Conservation (phyloP, 768 basidiomycete genomes). For the Pisolithus tinctorius region DNA sequence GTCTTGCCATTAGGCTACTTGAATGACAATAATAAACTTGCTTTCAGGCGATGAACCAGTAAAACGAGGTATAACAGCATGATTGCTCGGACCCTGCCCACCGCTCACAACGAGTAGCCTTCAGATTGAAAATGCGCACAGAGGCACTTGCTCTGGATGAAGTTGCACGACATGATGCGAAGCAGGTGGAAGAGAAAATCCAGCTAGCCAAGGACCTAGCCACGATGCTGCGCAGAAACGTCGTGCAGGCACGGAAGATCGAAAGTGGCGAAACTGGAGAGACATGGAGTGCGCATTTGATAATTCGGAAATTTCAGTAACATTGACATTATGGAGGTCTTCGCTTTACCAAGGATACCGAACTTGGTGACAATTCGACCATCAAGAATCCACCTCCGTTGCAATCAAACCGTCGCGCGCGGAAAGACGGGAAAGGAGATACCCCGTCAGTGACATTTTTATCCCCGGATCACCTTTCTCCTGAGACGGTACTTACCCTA, state of each 20-base stretch:
- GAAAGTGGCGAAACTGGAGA: conserved; percentile 31
- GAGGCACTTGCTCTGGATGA: conserved; percentile 40
- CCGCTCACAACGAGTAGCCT: conserved; percentile 42
- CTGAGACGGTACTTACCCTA: conserved; percentile 19
- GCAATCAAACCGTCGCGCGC: conserved; percentile 42
- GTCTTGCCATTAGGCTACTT: background rate
- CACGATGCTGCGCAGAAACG: conserved; percentile 64
- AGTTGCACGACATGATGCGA: conserved; percentile 37
- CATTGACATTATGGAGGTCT: conserved; percentile 42
- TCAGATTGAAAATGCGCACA: conserved; percentile 58
- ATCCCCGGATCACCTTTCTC: conserved; percentile 21
- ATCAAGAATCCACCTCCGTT: conserved; percentile 53
- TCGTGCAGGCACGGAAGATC: conserved; percentile 71
- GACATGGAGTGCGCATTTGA: conserved; percentile 44
- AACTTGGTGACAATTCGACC: conserved; percentile 78
- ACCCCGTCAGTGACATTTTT: conserved; percentile 17
- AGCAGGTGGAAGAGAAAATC: conserved; percentile 46
- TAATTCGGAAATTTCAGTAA: background rate
- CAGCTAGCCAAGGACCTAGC: conserved; percentile 68
- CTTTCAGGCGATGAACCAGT: conserved; percentile 49
- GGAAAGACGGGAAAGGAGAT: conserved; percentile 36
- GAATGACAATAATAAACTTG: background rate
- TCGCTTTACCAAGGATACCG: conserved; percentile 71
- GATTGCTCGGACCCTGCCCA: background rate
- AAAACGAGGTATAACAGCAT: conserved; percentile 34